phyloP scores from a whole-genome alignment of 306 rosid species.

The Vigna reflexopilosa region DNA sequence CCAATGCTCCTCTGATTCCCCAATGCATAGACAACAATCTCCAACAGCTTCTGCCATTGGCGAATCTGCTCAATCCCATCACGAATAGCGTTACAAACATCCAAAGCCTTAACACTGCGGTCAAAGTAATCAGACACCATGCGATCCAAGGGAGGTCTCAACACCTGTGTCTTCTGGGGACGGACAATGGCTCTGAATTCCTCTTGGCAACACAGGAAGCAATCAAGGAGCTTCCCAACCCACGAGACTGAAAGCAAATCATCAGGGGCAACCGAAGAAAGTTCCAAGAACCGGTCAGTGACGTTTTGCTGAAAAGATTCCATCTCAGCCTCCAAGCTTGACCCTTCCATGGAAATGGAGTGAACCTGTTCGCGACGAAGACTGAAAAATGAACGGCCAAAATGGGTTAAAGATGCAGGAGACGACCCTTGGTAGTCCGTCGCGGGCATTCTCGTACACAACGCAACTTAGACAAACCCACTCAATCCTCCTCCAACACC shows the following conservation, averaged over 20 bases:
- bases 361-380: conserved; percentile 59
- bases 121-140: conserved; percentile 77
- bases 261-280: conserved; percentile 46
- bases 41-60: conserved; percentile 80
- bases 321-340: conserved; percentile 57
- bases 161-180: conserved; percentile 40
- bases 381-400: conserved; percentile 71
- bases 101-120: conserved; percentile 88
- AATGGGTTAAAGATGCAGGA: conserved; percentile 49
- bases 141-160: conserved; percentile 66
- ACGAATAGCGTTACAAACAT: conserved; percentile 85
- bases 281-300: conserved; percentile 55
- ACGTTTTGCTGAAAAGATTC: conserved; percentile 73
- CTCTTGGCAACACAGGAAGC: conserved; percentile 66
- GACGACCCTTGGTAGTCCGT: conserved; percentile 81
- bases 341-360: conserved; percentile 62
- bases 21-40: conserved; percentile 78
- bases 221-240: conserved; percentile 74
- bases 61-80: conserved; percentile 91
- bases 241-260: conserved; percentile 71
- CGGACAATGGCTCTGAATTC: conserved; percentile 69
- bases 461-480: neutral
- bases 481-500: conserved; percentile 1
- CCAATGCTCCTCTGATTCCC: conserved; percentile 65
- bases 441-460: conserved; percentile 73